Evolutionary conservation across 2,329 filamentous ascomycete genomes (phyloP), one percentile per base, ranked within the genome.

Genomic region (Botrytis hyacinthi): DNA sequence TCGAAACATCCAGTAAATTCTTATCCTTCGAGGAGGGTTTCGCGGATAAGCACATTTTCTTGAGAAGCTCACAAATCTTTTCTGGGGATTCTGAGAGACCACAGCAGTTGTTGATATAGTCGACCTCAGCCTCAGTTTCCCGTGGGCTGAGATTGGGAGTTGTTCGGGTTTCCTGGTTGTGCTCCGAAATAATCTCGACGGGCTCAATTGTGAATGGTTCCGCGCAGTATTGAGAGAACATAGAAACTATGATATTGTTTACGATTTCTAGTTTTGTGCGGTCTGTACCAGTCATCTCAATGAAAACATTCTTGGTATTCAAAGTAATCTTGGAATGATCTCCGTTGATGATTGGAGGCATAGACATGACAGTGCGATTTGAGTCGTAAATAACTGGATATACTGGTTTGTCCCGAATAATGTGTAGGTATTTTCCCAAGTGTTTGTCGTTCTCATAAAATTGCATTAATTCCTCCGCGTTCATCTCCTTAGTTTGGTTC

Each of bases 261-360:
- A 98, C 95, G 77, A 99, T 93, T 78, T 98, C 95, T 62, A 98
- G 88, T 86, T 99, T 99, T 42, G 97, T 99, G 81, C 92, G 91
- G 82, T 99, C 96, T 59, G 94, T 95, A 59, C 95, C 97, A 12
- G 96, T 99, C 80, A 97, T 94, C 84, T 99, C 96, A 82, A 99
- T 97, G 83, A 99, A 93, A 80, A 99, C 90, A 80, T 99, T 98
- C 81, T 89, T 95, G 74, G 95, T 98, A 81, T 97, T 85, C 62
- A 97, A 85, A 12, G 91, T 94, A 82, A 99, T 99, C 85, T 99
- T 99, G 80, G 95, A 98, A 84, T 96, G 95, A 80, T 99, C 90
- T 80, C 95, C 90, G 85, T 99, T 99, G 87, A 99, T 99, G 79
- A 99, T 98, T 29, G 96, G 96, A 1, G 96, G 96, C 79, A 99